Base-by-base conservation (phyloP, 1,284 basidiomycete species). In the Ustilago xerochloae region DNA sequence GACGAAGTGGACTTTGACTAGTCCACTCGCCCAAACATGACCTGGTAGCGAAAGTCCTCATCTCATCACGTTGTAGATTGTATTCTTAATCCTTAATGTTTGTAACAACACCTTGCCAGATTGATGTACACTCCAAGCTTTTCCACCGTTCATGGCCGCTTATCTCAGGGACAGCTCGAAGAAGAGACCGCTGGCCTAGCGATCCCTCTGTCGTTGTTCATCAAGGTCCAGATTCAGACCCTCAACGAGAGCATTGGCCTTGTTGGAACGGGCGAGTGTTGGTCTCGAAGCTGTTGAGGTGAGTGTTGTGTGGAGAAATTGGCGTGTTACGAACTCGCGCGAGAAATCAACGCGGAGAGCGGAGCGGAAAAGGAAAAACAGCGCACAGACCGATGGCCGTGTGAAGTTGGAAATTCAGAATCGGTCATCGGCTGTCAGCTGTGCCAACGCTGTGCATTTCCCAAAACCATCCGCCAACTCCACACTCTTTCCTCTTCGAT, bases 1-100 rank as follows among this genome's bases (percentile, higher is more conserved):
- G 71, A 74, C 45, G 71, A 74, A 24, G 71, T 74, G 1, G 71
- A 74, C 43, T 74, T 63, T 57, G 71, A 74, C 43, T 68, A 58
- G 41, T 6, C 35, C 13, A 12, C 3, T 36, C 7, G 35, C n/a
- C n/a, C n/a, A n/a, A n/a, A n/a, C n/a, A n/a, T n/a, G n/a, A n/a
- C n/a, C n/a, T n/a, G n/a, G n/a, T n/a, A n/a, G n/a, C n/a, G n/a
- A n/a, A n/a, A n/a, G n/a, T 36, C 35, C 7, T 7, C 6, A 36
- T 36, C 6, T 36, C 13, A 12, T 13, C 35, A 36, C 7, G 13
- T n/a, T 6, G 12, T 43, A 3, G 39, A 4, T 22, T n/a, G n/a
- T n/a, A n/a, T n/a, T n/a, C n/a, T n/a, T n/a, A n/a, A n/a, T n/a
- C n/a, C n/a, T n/a, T n/a, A n/a, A n/a, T n/a, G n/a, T n/a, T n/a